Evolutionary conservation across 306 rosid species (phyloP).

Genomic region (Castanopsis chinensis): DNA sequence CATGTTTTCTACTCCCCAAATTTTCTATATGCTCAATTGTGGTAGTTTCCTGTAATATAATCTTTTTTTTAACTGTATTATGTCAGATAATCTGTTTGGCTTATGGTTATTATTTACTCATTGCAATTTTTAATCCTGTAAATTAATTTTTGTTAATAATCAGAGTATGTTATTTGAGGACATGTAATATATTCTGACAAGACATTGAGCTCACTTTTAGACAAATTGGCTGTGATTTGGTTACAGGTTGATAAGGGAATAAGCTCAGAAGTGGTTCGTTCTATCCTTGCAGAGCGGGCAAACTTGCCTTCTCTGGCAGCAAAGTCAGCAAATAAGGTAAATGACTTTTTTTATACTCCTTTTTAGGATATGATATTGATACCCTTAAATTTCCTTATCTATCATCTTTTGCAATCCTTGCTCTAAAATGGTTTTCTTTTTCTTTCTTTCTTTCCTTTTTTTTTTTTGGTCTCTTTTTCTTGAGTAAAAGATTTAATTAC

Average conservation of each 20-base stretch:
- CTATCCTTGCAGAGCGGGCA: slow-evolving; percentile 76
- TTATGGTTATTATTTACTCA: no score
- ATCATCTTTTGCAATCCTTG: neutral
- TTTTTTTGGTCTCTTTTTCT: neutral
- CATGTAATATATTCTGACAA: neutral
- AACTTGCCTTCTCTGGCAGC: slow-evolving; percentile 79
- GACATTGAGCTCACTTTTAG: neutral
- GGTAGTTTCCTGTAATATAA: neutral
- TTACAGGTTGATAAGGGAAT: slow-evolving; percentile 83
- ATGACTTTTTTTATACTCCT: slow-evolving; percentile 4
- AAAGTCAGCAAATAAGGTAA: slow-evolving; percentile 75
- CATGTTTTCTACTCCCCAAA: neutral
- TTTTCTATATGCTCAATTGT: neutral
- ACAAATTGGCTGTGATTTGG: slow-evolving; percentile 3
- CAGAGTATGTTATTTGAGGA: neutral
- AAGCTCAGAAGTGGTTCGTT: slow-evolving; percentile 78
- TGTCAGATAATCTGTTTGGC: neutral
- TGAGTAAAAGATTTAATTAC: neutral
- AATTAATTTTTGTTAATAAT: neutral
- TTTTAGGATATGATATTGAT: neutral
- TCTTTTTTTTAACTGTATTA: neutral
- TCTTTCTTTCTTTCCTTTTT: no score
- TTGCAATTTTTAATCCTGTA: no score
- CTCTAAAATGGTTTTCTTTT: neutral
- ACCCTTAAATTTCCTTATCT: neutral